Evolutionary conservation across 169 alveolate genomes (phyloP).

Genomic region (Nephromyces sp.): DNA sequence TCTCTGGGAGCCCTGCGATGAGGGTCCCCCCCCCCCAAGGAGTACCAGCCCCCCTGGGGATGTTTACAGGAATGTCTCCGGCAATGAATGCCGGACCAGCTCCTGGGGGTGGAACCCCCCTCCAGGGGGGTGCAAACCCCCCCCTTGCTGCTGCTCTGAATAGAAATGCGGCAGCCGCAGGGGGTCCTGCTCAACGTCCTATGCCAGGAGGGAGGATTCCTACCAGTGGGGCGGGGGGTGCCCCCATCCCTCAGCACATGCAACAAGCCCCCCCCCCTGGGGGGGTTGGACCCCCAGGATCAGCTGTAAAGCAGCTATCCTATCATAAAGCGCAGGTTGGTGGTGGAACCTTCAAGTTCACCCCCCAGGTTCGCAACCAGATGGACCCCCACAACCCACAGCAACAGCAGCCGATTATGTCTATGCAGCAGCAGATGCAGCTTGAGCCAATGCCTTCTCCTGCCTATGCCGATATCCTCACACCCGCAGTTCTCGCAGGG

Average conservation of each 20-base stretch:
- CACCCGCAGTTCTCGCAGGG: conserved; percentile 31
- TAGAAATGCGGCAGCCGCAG: too few relatives aligned
- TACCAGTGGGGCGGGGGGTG: neutral
- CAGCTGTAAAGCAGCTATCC: neutral
- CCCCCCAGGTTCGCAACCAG: conserved; percentile 35
- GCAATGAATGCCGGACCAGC: too few relatives aligned
- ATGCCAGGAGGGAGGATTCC: conserved; percentile 8
- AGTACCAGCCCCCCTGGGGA: too few relatives aligned
- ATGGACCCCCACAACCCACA: conserved; percentile 5
- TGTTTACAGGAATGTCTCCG: too few relatives aligned
- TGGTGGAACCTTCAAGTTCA: conserved; percentile 23
- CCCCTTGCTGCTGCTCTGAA: too few relatives aligned
- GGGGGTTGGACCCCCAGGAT: neutral
- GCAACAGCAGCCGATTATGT: conserved; percentile 10
- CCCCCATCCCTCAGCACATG: neutral
- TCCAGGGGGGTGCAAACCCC: too few relatives aligned
- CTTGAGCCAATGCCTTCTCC: conserved; percentile 10
- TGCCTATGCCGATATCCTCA: conserved; percentile 24
- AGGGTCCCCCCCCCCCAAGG: too few relatives aligned
- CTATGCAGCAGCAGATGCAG: conserved; percentile 8
- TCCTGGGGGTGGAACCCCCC: too few relatives aligned
- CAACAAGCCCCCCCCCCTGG: neutral
- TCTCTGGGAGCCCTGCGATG: too few relatives aligned
- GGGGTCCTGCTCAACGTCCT: conserved; percentile 1
- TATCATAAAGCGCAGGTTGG: conserved; percentile 25